Percentiles rank a stretch among this genome's conserved stretches.
These are phyloP conservation scores for Secale cereale DNA, from an alignment of 176 grass and related monocot genomes.

Conservation along the genomic window DNA sequence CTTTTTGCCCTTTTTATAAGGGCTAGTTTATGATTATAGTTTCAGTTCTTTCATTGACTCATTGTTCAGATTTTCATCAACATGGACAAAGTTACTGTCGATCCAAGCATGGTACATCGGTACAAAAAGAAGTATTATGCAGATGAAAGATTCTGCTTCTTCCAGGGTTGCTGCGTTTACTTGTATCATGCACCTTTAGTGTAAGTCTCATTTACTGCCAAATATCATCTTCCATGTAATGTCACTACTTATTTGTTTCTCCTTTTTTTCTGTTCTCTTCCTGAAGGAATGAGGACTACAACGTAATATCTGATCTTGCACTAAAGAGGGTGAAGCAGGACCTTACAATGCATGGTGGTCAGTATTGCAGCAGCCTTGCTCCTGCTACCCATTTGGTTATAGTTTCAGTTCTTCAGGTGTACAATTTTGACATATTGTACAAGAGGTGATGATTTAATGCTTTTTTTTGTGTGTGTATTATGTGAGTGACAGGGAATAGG, in stretches of 20 bases:
- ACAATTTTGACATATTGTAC: constrained; percentile 84
- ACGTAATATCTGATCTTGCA: constrained; percentile 74
- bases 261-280: constrained; percentile 16
- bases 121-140: constrained; percentile 76
- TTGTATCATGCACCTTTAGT: constrained; percentile 50
- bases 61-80: constrained; percentile 75
- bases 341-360: constrained; percentile 84
- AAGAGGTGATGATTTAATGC: constrained; percentile 57
- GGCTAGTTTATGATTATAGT: background rate
- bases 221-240: constrained; percentile 36
- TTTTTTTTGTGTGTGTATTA: constrained; percentile 20
- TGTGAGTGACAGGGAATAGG: background rate
- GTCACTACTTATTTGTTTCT: constrained; percentile 19
- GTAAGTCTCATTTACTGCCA: constrained; percentile 54
- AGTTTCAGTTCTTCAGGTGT: constrained; percentile 56
- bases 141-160: constrained; percentile 80
- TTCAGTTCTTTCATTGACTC: constrained; percentile 25
- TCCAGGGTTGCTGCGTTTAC: constrained; percentile 71
- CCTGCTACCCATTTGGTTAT: constrained; percentile 76
- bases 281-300: constrained; percentile 72
- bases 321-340: constrained; percentile 74
- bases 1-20: background rate
- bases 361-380: constrained; percentile 66
- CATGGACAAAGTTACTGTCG: constrained; percentile 40
- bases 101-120: constrained; percentile 43